A percentile compares a stretch with the other conserved stretches of the same genome.
These are phyloP conservation scores for Crithidia fasciculata DNA, from an alignment of 208 protist genomes.

Conservation along the genomic window DNA sequence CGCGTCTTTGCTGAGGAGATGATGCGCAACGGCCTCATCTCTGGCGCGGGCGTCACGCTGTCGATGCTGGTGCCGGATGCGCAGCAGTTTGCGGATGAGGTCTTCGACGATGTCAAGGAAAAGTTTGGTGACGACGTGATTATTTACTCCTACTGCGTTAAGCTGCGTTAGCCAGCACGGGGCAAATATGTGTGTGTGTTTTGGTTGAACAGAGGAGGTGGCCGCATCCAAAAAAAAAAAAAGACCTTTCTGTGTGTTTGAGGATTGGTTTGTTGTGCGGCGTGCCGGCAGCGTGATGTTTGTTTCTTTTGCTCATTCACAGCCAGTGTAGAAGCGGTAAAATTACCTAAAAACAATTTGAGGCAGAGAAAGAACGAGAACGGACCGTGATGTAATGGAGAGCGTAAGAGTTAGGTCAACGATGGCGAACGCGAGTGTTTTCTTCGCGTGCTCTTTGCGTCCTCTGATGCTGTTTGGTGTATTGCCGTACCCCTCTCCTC, in stretches of 20 bases:
- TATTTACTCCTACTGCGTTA: slow-evolving; percentile 41
- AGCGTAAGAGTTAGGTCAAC: no score
- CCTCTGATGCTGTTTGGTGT: no score
- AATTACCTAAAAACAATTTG: no score
- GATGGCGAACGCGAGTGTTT: no score
- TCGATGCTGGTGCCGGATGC: slow-evolving; percentile 45
- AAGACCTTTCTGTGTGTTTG: not conserved
- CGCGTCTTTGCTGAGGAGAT: slow-evolving; percentile 62
- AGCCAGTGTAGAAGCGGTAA: not conserved
- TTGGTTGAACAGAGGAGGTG: not conserved
- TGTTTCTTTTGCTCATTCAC: not conserved
- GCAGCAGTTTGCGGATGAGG: slow-evolving; percentile 40
- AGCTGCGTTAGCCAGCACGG: slow-evolving; percentile 4
- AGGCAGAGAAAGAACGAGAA: no score
- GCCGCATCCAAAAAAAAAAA: not conserved
- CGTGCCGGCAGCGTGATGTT: not conserved
- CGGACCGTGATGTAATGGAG: no score
- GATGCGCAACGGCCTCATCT: slow-evolving; percentile 57
- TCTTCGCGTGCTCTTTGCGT: no score
- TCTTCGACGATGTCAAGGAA: slow-evolving; percentile 28
- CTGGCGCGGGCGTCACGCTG: slow-evolving; percentile 38
- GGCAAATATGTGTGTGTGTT: not conserved
- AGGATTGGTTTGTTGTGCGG: no score
- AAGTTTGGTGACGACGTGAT: slow-evolving; percentile 46
- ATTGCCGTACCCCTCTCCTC: not conserved